A percentile compares a stretch with the other conserved stretches of the same genome.
phyloP scores from a whole-genome alignment of 371 early-diverging fungal species.

The Mortierella sp. region DNA sequence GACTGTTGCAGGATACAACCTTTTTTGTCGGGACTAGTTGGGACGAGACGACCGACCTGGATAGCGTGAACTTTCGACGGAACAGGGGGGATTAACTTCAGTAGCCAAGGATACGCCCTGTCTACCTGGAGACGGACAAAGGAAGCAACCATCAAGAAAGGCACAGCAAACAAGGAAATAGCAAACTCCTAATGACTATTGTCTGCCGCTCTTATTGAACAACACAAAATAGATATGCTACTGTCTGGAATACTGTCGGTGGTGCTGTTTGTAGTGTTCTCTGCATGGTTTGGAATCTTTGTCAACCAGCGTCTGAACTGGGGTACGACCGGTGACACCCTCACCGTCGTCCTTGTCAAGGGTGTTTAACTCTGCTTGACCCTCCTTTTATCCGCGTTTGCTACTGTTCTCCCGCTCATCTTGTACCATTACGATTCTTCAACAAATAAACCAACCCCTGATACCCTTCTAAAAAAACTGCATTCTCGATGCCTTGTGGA shows the following conservation, averaged over 20 bases:
- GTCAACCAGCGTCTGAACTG: slow-evolving; percentile 65
- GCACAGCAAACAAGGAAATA: background rate
- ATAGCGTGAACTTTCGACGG: background rate
- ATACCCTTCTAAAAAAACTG: background rate
- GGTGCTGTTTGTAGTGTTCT: slow-evolving; percentile 63
- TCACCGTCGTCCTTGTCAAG: slow-evolving; percentile 74
- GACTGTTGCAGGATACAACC: background rate
- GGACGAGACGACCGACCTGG: background rate
- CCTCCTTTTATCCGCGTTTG: background rate
- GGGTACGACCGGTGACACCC: slow-evolving; percentile 65
- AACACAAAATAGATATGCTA: slow-evolving; percentile 60
- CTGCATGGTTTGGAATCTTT: slow-evolving; percentile 72
- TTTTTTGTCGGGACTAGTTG: too few species aligned
- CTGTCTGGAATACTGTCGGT: slow-evolving; percentile 63
- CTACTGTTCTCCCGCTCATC: background rate
- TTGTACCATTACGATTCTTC: background rate
- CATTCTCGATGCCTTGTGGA: background rate
- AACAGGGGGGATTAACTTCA: background rate
- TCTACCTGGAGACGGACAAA: too few species aligned
- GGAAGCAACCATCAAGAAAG: too few species aligned
- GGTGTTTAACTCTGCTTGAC: slow-evolving; percentile 51
- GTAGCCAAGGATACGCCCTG: too few species aligned
- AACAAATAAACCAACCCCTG: background rate
- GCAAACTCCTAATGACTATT: too few species aligned
- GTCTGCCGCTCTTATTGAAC: background rate